phyloP scores from a whole-genome alignment of 139 green algal species.

The Coelastrella sp. region DNA sequence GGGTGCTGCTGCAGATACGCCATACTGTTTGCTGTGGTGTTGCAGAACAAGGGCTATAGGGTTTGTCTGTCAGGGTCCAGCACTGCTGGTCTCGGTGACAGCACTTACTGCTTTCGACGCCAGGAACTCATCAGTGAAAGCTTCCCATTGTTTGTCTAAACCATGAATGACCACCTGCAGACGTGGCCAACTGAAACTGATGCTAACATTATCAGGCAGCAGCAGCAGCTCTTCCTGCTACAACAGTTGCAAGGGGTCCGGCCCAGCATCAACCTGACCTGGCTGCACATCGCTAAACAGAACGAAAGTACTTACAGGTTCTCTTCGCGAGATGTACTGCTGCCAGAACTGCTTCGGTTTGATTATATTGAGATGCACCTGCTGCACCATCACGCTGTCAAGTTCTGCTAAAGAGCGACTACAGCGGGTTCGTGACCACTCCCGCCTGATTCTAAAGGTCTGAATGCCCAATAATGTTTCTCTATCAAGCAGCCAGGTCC shows the following conservation, averaged over 20 bases:
- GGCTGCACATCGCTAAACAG: no score
- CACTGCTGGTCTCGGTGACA: no score
- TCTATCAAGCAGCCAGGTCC: no score
- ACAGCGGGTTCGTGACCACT: not conserved
- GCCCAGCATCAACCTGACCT: no score
- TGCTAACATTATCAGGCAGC: not conserved
- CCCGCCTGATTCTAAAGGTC: no score
- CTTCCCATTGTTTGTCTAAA: not conserved
- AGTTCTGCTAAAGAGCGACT: no score
- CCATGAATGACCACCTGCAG: slow-evolving; percentile 32
- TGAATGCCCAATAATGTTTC: not conserved
- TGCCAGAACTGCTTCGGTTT: slow-evolving; percentile 29
- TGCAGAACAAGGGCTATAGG: no score
- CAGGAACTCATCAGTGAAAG: slow-evolving; percentile 26
- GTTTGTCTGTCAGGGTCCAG: no score
- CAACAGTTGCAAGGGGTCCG: not conserved
- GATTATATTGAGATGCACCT: not conserved
- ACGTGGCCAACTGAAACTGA: no score
- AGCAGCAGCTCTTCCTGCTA: not conserved
- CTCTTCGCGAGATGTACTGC: slow-evolving; percentile 10
- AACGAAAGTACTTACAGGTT: slow-evolving; percentile 29
- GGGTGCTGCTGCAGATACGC: no score
- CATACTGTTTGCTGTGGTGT: no score
- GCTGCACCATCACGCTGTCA: slow-evolving; percentile 16
- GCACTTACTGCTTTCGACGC: slow-evolving; percentile 14